These are phyloP conservation scores for Stygiomarasmius scandens DNA, from an alignment of 1,284 basidiomycete genomes.

Conservation along the genomic window DNA sequence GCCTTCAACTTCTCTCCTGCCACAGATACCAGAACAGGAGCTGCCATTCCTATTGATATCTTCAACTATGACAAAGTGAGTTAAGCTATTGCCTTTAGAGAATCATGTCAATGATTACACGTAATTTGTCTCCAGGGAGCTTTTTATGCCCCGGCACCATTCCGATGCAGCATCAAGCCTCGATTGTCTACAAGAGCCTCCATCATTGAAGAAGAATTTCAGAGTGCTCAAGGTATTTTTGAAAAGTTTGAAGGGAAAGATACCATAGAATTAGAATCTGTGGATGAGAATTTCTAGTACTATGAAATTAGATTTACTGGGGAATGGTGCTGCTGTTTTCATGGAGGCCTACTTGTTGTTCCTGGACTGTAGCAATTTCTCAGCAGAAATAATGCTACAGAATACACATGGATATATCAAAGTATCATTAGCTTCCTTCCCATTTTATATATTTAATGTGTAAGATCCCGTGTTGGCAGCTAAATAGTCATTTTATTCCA, in stretches of 20 bases:
- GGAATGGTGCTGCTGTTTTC: too few relatives aligned
- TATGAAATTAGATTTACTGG: too few relatives aligned
- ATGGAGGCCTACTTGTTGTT: too few relatives aligned
- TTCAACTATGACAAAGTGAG: neutral
- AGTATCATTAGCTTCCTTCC: too few relatives aligned
- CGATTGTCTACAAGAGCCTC: neutral
- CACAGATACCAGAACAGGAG: constrained; percentile 6
- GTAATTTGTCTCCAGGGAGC: constrained; percentile 1
- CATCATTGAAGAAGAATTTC: constrained; percentile 3
- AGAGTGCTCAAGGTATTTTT: neutral
- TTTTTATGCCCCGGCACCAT: constrained; percentile 1
- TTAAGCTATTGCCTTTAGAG: neutral
- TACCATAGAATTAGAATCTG: too few relatives aligned
- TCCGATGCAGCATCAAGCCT: constrained; percentile 4
- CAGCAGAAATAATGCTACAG: too few relatives aligned
- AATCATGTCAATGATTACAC: neutral
- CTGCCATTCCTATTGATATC: neutral
- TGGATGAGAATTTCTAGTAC: too few relatives aligned
- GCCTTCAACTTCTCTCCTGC: constrained; percentile 25
- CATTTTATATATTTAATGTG: too few relatives aligned
- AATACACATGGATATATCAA: too few relatives aligned
- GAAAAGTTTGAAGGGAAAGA: neutral
- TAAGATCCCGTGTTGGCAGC: too few relatives aligned
- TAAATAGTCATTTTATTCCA: too few relatives aligned
- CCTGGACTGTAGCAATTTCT: too few relatives aligned